Percentiles rank a stretch among this genome's conserved stretches.
These are phyloP conservation scores for Reutealis trisperma DNA, from an alignment of 345 rosid genomes.

Conservation along the genomic window DNA sequence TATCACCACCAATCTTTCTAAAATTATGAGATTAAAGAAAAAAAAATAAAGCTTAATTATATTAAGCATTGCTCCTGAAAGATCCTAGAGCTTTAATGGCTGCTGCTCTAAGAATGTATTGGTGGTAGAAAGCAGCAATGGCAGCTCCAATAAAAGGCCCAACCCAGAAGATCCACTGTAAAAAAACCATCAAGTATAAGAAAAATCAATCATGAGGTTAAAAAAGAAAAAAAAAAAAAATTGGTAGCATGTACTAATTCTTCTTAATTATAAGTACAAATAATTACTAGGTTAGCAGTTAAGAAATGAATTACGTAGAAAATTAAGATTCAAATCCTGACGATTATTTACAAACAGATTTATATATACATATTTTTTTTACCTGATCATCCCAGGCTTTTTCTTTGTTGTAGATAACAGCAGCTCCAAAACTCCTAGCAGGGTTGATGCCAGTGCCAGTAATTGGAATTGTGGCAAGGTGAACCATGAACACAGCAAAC, in stretches of 20 bases:
- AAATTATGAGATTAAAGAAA: not conserved
- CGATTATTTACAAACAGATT: too few species aligned
- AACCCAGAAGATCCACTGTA: constrained; percentile 97
- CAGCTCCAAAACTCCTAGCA: constrained; percentile 96
- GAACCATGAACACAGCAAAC: constrained; percentile 97
- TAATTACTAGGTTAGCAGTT: too few species aligned
- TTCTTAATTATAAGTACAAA: too few species aligned
- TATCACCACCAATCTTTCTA: not conserved
- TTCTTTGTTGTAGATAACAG: constrained; percentile 69
- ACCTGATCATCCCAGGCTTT: constrained; percentile 98
- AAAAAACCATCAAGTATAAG: not conserved
- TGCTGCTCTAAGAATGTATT: constrained; percentile 71
- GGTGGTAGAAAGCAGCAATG: constrained; percentile 77
- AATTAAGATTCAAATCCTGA: not conserved
- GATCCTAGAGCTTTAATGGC: constrained; percentile 80
- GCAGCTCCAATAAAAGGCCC: constrained; percentile 91
- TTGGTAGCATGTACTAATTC: too few species aligned
- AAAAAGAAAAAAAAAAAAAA: not conserved
- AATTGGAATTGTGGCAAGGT: constrained; percentile 84
- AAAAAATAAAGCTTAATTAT: constrained; percentile 30
- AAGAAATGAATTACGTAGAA: not conserved
- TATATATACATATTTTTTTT: not conserved
- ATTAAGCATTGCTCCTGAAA: constrained; percentile 78
- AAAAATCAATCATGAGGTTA: not conserved
- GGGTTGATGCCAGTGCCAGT: constrained; percentile 98